A percentile compares a stretch with the other conserved stretches of the same genome.
These are phyloP conservation scores for Arctium minus DNA, from an alignment of 129 eudicot genomes.

Conservation along the genomic window DNA sequence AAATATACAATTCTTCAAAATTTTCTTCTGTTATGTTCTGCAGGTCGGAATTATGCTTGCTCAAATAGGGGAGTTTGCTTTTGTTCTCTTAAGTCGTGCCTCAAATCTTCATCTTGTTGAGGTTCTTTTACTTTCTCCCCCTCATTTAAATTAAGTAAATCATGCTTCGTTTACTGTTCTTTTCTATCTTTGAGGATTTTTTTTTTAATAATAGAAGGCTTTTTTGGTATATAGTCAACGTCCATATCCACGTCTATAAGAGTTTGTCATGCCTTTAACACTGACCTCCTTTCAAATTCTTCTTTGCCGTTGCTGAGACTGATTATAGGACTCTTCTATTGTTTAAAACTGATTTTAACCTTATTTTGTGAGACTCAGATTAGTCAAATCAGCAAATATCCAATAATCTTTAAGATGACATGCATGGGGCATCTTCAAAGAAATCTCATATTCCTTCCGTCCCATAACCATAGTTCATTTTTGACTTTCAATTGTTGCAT, in stretches of 20 bases:
- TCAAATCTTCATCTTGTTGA: constrained; percentile 85
- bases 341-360: neutral
- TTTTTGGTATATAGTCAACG: neutral
- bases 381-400: neutral
- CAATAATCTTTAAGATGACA: neutral
- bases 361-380: neutral
- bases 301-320: neutral
- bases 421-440: neutral
- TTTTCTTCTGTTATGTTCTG: neutral
- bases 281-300: neutral
- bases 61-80: constrained; percentile 98
- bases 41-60: constrained; percentile 98
- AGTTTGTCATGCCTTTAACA: neutral
- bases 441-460: neutral
- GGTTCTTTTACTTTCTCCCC: constrained; percentile 41
- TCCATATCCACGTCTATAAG: neutral
- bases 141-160: neutral
- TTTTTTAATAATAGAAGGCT: neutral
- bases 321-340: neutral
- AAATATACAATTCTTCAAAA: neutral
- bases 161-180: neutral
- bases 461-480: neutral
- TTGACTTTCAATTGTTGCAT: neutral
- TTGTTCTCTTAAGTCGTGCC: constrained; percentile 96
- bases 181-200: neutral